These are phyloP conservation scores for Rhododendron williamsianum DNA, from an alignment of 148 eudicot genomes.

Conservation along the genomic window DNA sequence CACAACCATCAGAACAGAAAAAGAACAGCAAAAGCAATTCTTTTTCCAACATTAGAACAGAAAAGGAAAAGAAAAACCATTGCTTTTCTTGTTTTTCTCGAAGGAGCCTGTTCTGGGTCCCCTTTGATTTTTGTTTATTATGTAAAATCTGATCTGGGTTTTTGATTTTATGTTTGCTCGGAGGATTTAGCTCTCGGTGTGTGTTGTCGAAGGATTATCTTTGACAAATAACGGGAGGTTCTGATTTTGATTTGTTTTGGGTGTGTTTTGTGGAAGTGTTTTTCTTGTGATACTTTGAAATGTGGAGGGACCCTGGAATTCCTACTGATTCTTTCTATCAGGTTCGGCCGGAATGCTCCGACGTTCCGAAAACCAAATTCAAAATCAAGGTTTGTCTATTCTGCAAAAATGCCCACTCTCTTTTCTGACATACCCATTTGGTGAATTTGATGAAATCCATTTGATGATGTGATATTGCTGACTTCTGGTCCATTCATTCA, in stretches of 20 bases:
- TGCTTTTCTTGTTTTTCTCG: neutral
- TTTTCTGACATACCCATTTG: neutral
- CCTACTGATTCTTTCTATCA: slow-evolving; percentile 83
- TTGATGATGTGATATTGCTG: neutral
- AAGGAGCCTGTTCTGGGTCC: slow-evolving; percentile 25
- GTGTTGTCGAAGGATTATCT: slow-evolving; percentile 14
- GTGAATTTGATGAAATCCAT: neutral
- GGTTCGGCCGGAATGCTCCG: slow-evolving; percentile 76
- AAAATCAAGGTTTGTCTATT: slow-evolving; percentile 73
- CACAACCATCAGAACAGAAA: neutral
- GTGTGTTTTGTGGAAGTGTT: slow-evolving; percentile 4
- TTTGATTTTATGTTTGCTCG: slow-evolving; percentile 8
- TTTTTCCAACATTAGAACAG: neutral
- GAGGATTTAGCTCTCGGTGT: slow-evolving; percentile 17
- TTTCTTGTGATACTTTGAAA: slow-evolving; percentile 19
- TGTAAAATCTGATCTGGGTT: slow-evolving; percentile 20
- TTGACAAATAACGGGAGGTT: slow-evolving; percentile 9
- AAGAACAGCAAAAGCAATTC: neutral
- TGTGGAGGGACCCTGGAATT: slow-evolving; percentile 76
- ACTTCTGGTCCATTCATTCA: neutral
- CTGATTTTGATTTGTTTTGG: neutral
- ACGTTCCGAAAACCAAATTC: slow-evolving; percentile 89
- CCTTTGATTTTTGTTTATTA: slow-evolving; percentile 2
- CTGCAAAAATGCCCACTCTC: neutral
- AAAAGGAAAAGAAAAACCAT: neutral